Conservation (phyloP, 1,284 basidiomycete genomes). For the Rhodotorula sp. region DNA sequence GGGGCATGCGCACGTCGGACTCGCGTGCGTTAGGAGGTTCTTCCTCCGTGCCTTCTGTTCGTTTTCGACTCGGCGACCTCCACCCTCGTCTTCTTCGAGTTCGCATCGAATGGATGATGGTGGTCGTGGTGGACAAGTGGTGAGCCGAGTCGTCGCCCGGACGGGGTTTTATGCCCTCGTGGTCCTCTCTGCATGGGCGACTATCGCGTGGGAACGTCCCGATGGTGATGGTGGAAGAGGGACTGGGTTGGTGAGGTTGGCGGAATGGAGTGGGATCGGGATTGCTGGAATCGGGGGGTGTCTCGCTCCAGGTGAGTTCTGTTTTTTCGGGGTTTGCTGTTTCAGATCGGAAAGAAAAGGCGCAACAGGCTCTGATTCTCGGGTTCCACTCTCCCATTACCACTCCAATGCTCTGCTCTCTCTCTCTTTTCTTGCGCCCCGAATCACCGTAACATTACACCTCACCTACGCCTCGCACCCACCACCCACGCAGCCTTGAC, state of each 20-base stretch:
- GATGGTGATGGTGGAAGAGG: conserved; percentile 2
- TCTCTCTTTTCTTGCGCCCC: no score
- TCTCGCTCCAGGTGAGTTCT: conserved; percentile 30
- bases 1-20: conserved; percentile 8
- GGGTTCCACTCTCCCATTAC: no score
- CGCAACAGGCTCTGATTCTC: no score
- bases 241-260: conserved; percentile 33
- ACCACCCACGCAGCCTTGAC: conserved; percentile 38
- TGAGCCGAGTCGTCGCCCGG: conserved; percentile 1
- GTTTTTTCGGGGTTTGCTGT: neutral
- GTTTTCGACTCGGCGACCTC: no score
- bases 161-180: conserved; percentile 1
- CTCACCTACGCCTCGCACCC: neutral
- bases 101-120: no score
- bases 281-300: conserved; percentile 36
- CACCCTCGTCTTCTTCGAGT: neutral
- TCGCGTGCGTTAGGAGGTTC: conserved; percentile 11
- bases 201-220: conserved; percentile 2
- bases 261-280: conserved; percentile 39
- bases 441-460: no score
- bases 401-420: no score
- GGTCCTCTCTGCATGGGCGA: neutral
- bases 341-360: no score
- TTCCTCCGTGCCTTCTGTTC: neutral
- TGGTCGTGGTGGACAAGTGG: no score